Base-by-base conservation (phyloP, 2,329 filamentous ascomycete genomes). In the Ophiosphaerella narmari region DNA sequence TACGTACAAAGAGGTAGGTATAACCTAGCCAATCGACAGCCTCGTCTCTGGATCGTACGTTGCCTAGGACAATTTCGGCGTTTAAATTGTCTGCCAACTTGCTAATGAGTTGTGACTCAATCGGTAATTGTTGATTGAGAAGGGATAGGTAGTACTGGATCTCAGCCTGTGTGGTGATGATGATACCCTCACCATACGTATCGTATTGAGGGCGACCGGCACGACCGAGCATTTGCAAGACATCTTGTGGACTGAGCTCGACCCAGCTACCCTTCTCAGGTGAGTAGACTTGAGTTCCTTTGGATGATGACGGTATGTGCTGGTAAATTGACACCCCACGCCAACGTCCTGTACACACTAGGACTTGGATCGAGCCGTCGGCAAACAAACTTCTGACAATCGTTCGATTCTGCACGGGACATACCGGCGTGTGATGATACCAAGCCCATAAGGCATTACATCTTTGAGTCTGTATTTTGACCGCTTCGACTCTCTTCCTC, bases 401-500 rank as follows among this genome's bases (percentile, higher is more conserved):
- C 24, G 89, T 92, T 76, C 95, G 88, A 78, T 99, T 99, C 95
- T n/a, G 88, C 86, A 71, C 94, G 85, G 72, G 86, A 95, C 90
- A 99, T 95, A 75, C 94, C 94, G 68, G 94, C 94, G 75, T 99
- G 94, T 99, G 94, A 77, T 99, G 94, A 99, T 99, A 68, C 94
- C 94, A 62, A 99, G 95, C 6, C 95, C 94, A 63, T 97, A 97
- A 0, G 94, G 94, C 68, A 99, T 78, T 9, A 99, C 79, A 68
- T 97, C 94, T 73, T 97, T 97, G 43, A 99, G 46, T 96, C 92
- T 43, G 86, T 80, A 70, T 99, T 94, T 31, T 87, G 86, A 94
- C 89, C 47, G 87, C 83, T 48, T 90, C 88, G 0, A 86, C 65
- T 96, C 91, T 70, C n/a, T 95, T 89, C 31, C 87, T 86, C 52